Conservation (phyloP, 331 rosid species). For the Spiraea crenata region DNA sequence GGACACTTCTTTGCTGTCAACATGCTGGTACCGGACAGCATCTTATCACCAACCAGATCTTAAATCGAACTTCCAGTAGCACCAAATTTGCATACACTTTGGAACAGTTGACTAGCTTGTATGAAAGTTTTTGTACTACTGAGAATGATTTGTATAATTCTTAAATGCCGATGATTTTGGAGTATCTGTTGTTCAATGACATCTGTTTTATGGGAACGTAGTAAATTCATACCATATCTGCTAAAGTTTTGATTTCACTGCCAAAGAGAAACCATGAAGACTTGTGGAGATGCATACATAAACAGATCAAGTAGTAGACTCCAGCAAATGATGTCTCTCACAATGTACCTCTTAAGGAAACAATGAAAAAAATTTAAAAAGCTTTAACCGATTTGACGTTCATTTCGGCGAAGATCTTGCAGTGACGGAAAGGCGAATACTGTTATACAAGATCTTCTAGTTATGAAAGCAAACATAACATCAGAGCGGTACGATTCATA, state of each 20-base stretch:
- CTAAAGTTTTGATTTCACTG: background rate
- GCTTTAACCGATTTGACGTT: background rate
- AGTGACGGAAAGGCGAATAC: background rate
- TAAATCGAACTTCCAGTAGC: background rate
- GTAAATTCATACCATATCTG: background rate
- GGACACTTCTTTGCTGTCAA: background rate
- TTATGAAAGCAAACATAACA: slow-evolving; percentile 1
- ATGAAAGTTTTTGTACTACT: background rate
- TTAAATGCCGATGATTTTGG: background rate
- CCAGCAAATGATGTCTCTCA: background rate
- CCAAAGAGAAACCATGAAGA: slow-evolving; percentile 8
- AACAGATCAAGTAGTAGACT: background rate
- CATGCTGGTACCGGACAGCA: background rate
- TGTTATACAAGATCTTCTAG: background rate
- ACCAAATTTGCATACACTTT: background rate
- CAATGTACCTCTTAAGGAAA: slow-evolving; percentile 12
- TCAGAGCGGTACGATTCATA: background rate
- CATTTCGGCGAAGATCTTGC: slow-evolving; percentile 4
- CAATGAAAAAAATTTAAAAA: slow-evolving; percentile 11
- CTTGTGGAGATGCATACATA: background rate
- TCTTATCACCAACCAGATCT: background rate
- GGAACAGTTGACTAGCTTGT: background rate
- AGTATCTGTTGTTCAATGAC: slow-evolving; percentile 3
- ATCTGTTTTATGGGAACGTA: background rate
- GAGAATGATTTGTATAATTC: background rate